phyloP scores from a whole-genome alignment of 2,329 filamentous ascomycete genomes.

The Acrodontium crateriforme region DNA sequence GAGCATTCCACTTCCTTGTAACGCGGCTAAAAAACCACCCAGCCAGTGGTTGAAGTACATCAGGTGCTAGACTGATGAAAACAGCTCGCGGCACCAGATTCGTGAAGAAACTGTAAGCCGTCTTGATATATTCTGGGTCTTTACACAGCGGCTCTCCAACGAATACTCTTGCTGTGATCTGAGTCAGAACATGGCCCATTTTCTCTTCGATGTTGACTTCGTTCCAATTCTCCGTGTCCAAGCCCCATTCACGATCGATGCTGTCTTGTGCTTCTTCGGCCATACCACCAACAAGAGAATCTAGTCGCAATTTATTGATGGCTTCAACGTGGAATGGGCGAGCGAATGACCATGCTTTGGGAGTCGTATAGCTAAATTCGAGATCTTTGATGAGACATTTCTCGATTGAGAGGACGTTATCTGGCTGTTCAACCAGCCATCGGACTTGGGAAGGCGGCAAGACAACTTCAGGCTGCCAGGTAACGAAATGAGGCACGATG shows the following conservation, averaged over 20 bases:
- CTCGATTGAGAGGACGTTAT: conserved; percentile 26
- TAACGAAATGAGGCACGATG: conserved; percentile 12
- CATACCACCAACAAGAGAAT: conserved; percentile 24
- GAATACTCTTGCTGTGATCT: conserved; percentile 28
- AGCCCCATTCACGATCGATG: conserved; percentile 25
- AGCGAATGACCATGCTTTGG: conserved; percentile 1
- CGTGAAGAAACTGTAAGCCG: conserved; percentile 30
- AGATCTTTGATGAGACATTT: conserved; percentile 23
- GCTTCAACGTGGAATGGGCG: conserved; percentile 26
- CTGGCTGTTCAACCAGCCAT: conserved; percentile 32
- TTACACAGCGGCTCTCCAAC: conserved; percentile 33
- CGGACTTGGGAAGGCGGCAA: conserved; percentile 9
- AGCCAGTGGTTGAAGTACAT: conserved; percentile 39
- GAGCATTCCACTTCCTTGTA: conserved; percentile 1
- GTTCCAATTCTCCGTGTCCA: conserved; percentile 24
- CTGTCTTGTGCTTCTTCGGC: conserved; percentile 24
- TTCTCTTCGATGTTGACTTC: conserved; percentile 22
- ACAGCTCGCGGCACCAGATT: conserved; percentile 35
- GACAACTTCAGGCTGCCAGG: conserved; percentile 9
- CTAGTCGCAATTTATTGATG: conserved; percentile 26
- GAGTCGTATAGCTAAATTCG: conserved; percentile 2
- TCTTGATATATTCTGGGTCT: conserved; percentile 33
- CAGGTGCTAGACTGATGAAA: conserved; percentile 31
- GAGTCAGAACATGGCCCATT: conserved; percentile 14
- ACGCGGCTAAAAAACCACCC: conserved; percentile 1